Base-by-base conservation (phyloP, 2,329 filamentous ascomycete genomes). In the Zalaria sp. region DNA sequence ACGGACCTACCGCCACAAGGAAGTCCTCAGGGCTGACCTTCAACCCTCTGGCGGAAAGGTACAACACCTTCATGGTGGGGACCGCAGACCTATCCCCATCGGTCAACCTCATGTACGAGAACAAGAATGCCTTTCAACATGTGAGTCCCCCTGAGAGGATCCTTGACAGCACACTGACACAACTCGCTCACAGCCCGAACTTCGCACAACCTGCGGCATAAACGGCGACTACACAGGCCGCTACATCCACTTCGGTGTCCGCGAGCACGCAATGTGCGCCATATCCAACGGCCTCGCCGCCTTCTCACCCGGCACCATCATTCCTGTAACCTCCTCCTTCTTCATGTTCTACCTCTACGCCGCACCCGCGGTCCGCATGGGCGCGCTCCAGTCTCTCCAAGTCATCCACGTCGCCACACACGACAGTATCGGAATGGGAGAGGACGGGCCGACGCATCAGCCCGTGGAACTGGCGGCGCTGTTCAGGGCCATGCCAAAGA, bases 241-340 rank as follows among this genome's bases (percentile, higher is more conserved):
- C 5, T 67, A 67, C 47, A 62, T 78, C 47, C 74, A 74, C 54
- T 78, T 67, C 53, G 75, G 74, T 34, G 69, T 79, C 41, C 69
- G 75, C 4, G 74, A 78, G 49, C 74, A 78, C 51, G 74, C 73
- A 42, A 79, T 80, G 76, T 66, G 65, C 2, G 58, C 68, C 27
- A 70, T 75, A 25, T 66, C 58, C 10, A 62, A 62, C 44, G 59
- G 59, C 11, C 52, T 62, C 28, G 57, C 59, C 3, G 59, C 59
- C 3, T 62, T 54, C 51, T 51, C 54, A 37, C 54, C 53, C n/a
- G 55, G 57, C 27, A 55, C 54, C 4, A 56, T 62, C 48, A 44
- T 62, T 9, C 59, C 59, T 3, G 50, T 62, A 27, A 62, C 59
- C 4, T 56, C 56, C 34, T 50, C 49, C 40, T 59, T 59, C 54